phyloP scores from a whole-genome alignment of 2,329 filamentous ascomycete genomes.

The Xylariomycetidae sp. region DNA sequence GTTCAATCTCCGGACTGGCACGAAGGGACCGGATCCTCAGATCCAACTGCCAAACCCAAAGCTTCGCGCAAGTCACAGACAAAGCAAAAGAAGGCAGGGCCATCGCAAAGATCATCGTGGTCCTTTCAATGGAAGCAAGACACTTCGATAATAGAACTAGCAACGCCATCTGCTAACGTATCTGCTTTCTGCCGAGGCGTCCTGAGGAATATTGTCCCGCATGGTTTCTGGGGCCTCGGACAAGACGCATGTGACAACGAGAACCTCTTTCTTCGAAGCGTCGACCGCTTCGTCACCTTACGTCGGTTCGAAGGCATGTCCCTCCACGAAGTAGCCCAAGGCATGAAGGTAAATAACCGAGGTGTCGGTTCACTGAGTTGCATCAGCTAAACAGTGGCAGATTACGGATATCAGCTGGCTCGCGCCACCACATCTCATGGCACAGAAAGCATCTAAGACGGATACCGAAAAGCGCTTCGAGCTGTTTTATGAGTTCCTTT shows the following conservation, averaged over 20 bases:
- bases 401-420: conserved; percentile 70
- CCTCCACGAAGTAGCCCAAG: conserved; percentile 71
- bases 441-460: conserved; percentile 57
- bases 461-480: conserved; percentile 73
- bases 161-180: conserved; percentile 62
- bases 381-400: conserved; percentile 34
- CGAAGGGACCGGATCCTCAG: too few species aligned
- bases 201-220: conserved; percentile 65
- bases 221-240: conserved; percentile 64
- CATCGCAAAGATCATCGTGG: conserved; percentile 11
- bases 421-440: conserved; percentile 40
- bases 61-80: conserved; percentile 10
- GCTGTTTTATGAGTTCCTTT: conserved; percentile 77
- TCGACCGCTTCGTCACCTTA: conserved; percentile 73
- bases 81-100: conserved; percentile 10
- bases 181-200: conserved; percentile 83
- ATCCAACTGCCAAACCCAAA: too few species aligned
- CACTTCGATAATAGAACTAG: conserved; percentile 55
- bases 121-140: conserved; percentile 33
- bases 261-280: conserved; percentile 51
- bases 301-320: conserved; percentile 76
- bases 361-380: background rate
- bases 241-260: conserved; percentile 53
- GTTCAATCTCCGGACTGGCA: conserved; percentile 4
- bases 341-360: conserved; percentile 57